These are phyloP conservation scores for Sungouiella blattae DNA, from an alignment of 805 yeast species.

Conservation along the genomic window DNA sequence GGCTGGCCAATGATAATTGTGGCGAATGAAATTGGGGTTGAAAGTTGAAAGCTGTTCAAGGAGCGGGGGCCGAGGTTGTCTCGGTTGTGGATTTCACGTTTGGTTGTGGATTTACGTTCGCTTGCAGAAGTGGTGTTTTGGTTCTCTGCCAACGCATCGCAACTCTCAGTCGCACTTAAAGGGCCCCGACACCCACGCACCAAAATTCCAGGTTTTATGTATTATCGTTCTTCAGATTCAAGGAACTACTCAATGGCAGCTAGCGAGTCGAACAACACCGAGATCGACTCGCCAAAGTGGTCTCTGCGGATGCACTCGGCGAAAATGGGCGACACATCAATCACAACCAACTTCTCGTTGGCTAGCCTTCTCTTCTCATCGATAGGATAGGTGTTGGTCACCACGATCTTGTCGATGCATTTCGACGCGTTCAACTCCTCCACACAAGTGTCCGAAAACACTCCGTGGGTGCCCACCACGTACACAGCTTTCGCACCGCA, in stretches of 20 bases:
- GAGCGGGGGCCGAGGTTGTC: too few relatives aligned
- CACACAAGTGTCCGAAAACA: conserved; percentile 83
- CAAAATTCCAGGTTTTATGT: too few relatives aligned
- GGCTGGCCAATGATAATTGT: too few relatives aligned
- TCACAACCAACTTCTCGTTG: conserved; percentile 68
- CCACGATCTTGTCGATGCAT: conserved; percentile 87
- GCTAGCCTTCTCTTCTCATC: conserved; percentile 54
- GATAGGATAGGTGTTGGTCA: conserved; percentile 95
- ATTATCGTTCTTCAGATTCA: too few relatives aligned
- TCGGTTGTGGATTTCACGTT: too few relatives aligned
- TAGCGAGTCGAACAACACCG: conserved; percentile 86
- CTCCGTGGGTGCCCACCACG: conserved; percentile 93
- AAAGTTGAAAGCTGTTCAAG: too few relatives aligned
- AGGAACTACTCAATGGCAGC: conserved; percentile 45
- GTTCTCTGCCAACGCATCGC: too few relatives aligned
- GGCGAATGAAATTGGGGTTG: too few relatives aligned
- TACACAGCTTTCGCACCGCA: conserved; percentile 94
- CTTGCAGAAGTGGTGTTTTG: too few relatives aligned
- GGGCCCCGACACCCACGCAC: too few relatives aligned
- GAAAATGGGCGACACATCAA: conserved; percentile 91
- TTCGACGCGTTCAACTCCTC: conserved; percentile 73
- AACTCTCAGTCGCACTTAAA: too few relatives aligned
- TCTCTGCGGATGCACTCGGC: conserved; percentile 99
- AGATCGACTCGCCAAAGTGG: conserved; percentile 96
- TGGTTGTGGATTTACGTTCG: too few relatives aligned